Conservation (phyloP, 1,284 basidiomycete species). For the Trametes pubescens region DNA sequence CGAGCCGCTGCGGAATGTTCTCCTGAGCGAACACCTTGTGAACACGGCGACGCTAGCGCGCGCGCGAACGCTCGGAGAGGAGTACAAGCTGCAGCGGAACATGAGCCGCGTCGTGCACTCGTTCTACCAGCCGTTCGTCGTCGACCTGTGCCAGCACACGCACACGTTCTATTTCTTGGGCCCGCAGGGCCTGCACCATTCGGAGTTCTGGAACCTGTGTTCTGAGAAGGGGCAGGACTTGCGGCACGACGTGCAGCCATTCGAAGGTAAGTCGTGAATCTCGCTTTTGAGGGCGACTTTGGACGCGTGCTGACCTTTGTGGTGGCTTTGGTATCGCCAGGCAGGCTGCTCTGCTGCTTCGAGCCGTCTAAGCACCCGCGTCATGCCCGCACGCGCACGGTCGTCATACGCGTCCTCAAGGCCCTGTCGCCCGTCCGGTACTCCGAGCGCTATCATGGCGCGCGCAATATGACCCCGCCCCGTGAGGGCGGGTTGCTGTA, state of each 20-base stretch:
- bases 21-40: neutral
- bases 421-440: neutral
- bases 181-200: no score
- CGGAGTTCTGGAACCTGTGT: no score
- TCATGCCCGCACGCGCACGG: neutral
- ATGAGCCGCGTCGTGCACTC: no score
- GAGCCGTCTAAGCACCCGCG: neutral
- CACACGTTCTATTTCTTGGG: no score
- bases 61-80: no score
- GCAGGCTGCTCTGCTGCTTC: neutral
- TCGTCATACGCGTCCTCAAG: neutral
- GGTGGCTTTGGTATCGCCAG: neutral
- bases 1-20: neutral
- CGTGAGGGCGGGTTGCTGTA: neutral
- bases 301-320: no score
- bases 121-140: no score
- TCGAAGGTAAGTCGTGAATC: neutral
- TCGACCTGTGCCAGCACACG: no score
- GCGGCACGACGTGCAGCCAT: neutral
- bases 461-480: neutral
- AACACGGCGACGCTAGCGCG: no score
- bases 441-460: neutral
- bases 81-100: no score
- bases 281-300: no score
- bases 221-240: no score